Conservation (phyloP, 352 stramenopile species). For the Phytophthora foliorum region DNA sequence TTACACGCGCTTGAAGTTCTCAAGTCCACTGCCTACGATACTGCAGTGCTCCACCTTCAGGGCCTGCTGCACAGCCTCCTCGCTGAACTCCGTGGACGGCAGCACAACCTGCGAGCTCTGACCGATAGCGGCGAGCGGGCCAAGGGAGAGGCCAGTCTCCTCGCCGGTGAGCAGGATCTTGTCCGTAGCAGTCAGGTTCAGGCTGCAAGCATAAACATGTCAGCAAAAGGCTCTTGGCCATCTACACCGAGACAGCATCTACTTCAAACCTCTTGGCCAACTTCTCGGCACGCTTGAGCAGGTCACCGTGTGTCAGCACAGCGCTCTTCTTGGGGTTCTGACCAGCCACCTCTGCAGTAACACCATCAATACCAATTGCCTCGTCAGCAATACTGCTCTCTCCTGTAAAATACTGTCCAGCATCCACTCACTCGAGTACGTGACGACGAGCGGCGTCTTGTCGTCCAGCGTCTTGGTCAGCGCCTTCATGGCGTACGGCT, state of each 20-base stretch:
- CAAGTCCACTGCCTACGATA: constrained; percentile 77
- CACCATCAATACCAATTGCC: constrained; percentile 1
- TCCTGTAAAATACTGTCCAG: background rate
- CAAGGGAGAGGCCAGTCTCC: constrained; percentile 70
- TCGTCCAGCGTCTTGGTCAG: constrained; percentile 70
- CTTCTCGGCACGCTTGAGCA: constrained; percentile 78
- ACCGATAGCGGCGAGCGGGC: constrained; percentile 76
- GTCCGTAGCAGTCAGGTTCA: constrained; percentile 80
- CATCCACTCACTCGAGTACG: constrained; percentile 76
- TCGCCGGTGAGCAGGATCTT: constrained; percentile 87
- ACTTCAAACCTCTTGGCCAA: constrained; percentile 73
- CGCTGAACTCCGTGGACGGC: constrained; percentile 72
- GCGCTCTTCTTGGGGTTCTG: constrained; percentile 86
- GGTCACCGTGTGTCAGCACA: constrained; percentile 81
- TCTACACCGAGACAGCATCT: background rate
- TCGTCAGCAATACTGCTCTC: constrained; percentile 1
- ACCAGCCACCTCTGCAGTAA: constrained; percentile 68
- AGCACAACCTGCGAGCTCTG: constrained; percentile 85
- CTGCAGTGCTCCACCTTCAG: constrained; percentile 82
- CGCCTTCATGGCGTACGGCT: constrained; percentile 69
- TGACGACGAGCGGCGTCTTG: constrained; percentile 79
- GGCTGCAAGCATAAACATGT: constrained; percentile 39
- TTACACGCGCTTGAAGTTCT: constrained; percentile 90
- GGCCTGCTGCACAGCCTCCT: constrained; percentile 78
- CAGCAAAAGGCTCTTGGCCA: background rate